Evolutionary conservation across 2,329 filamentous ascomycete genomes (phyloP).

Genomic region (Epichloe brachyelytri): DNA sequence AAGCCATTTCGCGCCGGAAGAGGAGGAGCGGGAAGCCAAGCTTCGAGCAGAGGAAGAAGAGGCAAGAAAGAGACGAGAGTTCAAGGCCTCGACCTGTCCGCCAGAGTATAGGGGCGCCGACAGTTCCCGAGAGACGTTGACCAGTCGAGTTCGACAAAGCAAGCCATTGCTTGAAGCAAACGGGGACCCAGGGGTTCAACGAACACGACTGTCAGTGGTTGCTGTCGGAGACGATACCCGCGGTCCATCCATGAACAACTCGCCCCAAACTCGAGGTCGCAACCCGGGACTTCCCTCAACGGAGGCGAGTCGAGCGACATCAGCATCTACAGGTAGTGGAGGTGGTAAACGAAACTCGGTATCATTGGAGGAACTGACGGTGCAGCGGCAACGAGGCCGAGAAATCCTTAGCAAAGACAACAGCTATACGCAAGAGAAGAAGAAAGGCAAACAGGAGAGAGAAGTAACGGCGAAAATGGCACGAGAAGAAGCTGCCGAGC

Average conservation of each 20-base stretch:
- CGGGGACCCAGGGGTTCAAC: slow-evolving; percentile 7
- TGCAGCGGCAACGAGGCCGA: slow-evolving; percentile 39
- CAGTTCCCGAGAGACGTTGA: slow-evolving; percentile 42
- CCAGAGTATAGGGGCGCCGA: slow-evolving; percentile 26
- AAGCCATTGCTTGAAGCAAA: slow-evolving; percentile 22
- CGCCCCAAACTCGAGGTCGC: slow-evolving; percentile 15
- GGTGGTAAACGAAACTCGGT: slow-evolving; percentile 34
- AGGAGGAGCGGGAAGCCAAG: slow-evolving; percentile 42
- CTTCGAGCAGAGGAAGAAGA: slow-evolving; percentile 47
- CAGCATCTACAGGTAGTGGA: slow-evolving; percentile 31
- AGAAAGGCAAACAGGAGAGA: slow-evolving; percentile 40
- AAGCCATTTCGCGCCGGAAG: slow-evolving; percentile 43
- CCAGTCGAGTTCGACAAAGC: slow-evolving; percentile 43
- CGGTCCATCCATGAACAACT: slow-evolving; percentile 5
- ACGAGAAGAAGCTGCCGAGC: slow-evolving; percentile 47
- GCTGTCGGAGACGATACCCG: slow-evolving; percentile 3
- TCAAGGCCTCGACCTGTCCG: slow-evolving; percentile 50
- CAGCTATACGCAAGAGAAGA: slow-evolving; percentile 30
- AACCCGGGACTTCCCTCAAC: slow-evolving; percentile 13
- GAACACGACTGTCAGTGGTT: slow-evolving; percentile 15
- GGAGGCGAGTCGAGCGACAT: slow-evolving; percentile 26
- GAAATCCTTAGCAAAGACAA: slow-evolving; percentile 43
- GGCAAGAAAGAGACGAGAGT: slow-evolving; percentile 45
- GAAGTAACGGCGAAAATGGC: slow-evolving; percentile 41
- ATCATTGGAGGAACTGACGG: slow-evolving; percentile 35